These are phyloP conservation scores for Fusarium floridanum DNA, from an alignment of 2,329 filamentous ascomycete species.

Conservation along the genomic window DNA sequence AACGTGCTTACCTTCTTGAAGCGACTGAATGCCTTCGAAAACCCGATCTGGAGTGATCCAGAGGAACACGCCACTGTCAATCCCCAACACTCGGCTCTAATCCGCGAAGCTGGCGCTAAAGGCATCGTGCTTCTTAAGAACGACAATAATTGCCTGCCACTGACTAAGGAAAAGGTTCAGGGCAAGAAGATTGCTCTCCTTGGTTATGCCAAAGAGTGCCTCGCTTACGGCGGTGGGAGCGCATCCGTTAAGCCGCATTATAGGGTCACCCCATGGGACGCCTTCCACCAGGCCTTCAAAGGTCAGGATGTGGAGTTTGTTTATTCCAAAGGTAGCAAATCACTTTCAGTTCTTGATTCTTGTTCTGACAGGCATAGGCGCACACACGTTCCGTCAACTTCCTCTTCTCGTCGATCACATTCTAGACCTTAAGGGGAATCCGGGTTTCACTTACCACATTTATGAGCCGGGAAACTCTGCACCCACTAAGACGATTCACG, in stretches of 20 bases:
- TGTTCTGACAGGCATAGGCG: background rate
- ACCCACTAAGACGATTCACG: slow-evolving; percentile 41
- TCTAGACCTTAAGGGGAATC: slow-evolving; percentile 48
- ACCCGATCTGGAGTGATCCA: slow-evolving; percentile 34
- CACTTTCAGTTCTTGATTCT: fast-evolving
- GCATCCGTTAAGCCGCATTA: slow-evolving; percentile 54
- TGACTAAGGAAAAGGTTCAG: slow-evolving; percentile 55
- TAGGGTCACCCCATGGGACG: slow-evolving; percentile 51
- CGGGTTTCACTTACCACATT: slow-evolving; percentile 49
- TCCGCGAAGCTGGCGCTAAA: slow-evolving; percentile 55
- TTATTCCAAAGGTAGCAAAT: slow-evolving; percentile 44
- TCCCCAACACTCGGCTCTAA: slow-evolving; percentile 49
- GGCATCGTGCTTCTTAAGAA: slow-evolving; percentile 76
- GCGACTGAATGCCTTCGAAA: slow-evolving; percentile 47
- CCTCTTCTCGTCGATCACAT: slow-evolving; percentile 44
- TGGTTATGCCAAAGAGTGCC: slow-evolving; percentile 50
- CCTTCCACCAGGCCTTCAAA: slow-evolving; percentile 43
- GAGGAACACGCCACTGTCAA: slow-evolving; percentile 47
- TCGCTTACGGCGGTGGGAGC: slow-evolving; percentile 55
- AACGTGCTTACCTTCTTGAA: slow-evolving; percentile 47
- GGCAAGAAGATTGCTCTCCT: slow-evolving; percentile 51
- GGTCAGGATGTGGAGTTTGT: slow-evolving; percentile 44
- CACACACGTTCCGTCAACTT: slow-evolving; percentile 45
- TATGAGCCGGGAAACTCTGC: slow-evolving; percentile 45
- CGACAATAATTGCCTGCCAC: slow-evolving; percentile 67